Conservation (phyloP, 208 protist species). For the Leishmania lainsoni region DNA sequence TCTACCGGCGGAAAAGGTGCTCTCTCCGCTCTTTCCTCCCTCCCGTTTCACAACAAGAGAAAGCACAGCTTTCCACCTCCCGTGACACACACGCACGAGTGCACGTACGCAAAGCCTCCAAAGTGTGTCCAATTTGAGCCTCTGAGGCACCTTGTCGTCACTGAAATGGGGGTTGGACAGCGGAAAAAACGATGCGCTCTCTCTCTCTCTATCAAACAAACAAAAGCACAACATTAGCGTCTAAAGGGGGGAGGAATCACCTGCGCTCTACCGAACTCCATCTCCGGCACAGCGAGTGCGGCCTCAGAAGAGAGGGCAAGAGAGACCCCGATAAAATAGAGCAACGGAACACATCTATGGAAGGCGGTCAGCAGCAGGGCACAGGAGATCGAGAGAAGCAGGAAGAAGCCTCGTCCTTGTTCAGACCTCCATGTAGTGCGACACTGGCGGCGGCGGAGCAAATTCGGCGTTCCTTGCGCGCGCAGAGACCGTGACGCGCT, state of each 20-base stretch:
- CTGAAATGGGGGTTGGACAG: neutral
- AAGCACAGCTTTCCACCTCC: neutral
- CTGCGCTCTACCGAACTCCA: neutral
- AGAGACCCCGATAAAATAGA: no score
- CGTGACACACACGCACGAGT: neutral
- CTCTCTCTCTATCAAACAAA: neutral
- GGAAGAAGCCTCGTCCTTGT: no score
- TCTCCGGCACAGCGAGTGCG: neutral
- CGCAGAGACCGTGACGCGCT: slow-evolving; percentile 27
- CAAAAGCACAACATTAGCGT: neutral
- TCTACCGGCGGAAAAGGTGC: neutral
- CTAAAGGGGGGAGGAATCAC: no score
- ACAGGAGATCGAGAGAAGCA: neutral
- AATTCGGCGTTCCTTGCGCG: slow-evolving; percentile 30
- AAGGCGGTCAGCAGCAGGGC: neutral
- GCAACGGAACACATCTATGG: neutral
- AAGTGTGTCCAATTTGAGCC: neutral
- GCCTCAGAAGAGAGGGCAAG: neutral
- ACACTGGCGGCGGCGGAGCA: slow-evolving; percentile 11
- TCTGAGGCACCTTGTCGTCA: neutral
- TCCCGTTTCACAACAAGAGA: neutral
- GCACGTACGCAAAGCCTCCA: neutral
- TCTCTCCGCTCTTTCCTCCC: neutral
- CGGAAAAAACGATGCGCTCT: neutral
- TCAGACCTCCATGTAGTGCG: slow-evolving; percentile 15